Base-by-base conservation (phyloP, 768 basidiomycete species). In the Panus rudis region DNA sequence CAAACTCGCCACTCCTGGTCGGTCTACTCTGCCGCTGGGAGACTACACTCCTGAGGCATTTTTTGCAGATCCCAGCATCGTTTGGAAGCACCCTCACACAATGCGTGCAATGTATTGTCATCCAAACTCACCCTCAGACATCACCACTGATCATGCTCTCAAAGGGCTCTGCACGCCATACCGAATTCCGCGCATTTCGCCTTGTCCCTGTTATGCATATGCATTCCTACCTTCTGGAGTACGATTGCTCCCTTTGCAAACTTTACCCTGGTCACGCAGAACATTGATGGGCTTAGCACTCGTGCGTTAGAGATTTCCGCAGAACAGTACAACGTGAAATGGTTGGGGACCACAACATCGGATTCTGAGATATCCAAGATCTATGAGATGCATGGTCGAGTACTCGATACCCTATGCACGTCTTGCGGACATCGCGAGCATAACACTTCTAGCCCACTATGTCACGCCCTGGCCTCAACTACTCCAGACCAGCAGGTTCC, bases 341-440 rank as follows among this genome's bases (percentile, higher is more conserved):
- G n/a, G n/a, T 27, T 27, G 19, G 5, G 21, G 32, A 14, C 41
- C 21, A 38, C 23, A 32, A 17, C 24, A 43, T 17, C 19, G 4
- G 25, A n/a, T 11, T 13, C 25, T 3, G 31, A 44, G 30, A 46
- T 42, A 6, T 34, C 37, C 24, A 22, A n/a, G n/a, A 45, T 54
- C 11, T 42, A 77, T 22, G 79, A 84, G 53, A 83, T 81, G 76
- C 82, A 83, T 51, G 80, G 79, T 1, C 56, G 70, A 20, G 57
- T 81, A 3, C 71, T 77, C 54, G 75, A 79, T 50, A 65, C 76
- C 7, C 40, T 59, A 24, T 83, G 81, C 64, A 74, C 71, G 11
- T 35, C 33, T 21, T 80, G 79, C 50, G 69, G 67, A 6, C 64
- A 72, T 43, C 44, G 54, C 13, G 67, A 72, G 42, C 63, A 56